phyloP scores from a whole-genome alignment of 768 basidiomycete species.

The Panaeolus papilionaceus region DNA sequence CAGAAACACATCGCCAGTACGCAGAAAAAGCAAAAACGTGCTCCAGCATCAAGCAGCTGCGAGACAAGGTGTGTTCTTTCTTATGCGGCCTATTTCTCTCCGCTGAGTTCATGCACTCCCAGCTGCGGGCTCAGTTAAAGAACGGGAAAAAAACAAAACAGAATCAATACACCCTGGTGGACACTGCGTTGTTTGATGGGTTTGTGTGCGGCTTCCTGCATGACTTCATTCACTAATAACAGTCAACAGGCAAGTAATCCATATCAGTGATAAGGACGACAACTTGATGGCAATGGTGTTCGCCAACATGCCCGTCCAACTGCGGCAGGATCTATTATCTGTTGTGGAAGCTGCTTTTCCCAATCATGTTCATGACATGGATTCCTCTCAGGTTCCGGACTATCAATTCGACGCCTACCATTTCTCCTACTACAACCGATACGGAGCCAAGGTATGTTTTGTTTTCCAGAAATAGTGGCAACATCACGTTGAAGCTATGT shows the following conservation, averaged over 20 bases:
- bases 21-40: not conserved
- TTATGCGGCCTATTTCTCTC: not conserved
- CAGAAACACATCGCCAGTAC: conserved; percentile 8
- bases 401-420: conserved; percentile 17
- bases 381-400: not conserved
- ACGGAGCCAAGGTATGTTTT: conserved; percentile 14
- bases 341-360: conserved; percentile 13
- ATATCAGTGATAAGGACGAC: conserved; percentile 10
- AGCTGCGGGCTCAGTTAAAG: conserved; percentile 17
- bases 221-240: not conserved
- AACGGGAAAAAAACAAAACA: conserved; percentile 2
- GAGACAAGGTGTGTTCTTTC: conserved; percentile 13
- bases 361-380: not conserved
- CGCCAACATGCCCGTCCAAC: conserved; percentile 15
- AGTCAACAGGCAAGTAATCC: conserved; percentile 15
- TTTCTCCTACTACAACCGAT: conserved; percentile 21
- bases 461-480: not conserved
- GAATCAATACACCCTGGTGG: conserved; percentile 12
- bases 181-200: conserved; percentile 14
- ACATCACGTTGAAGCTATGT: not conserved
- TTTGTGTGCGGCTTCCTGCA: not conserved
- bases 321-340: conserved; percentile 7
- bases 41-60: conserved; percentile 15
- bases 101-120: not conserved
- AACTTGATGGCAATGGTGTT: conserved; percentile 14